Percentiles rank a stretch among this genome's conserved stretches.
phyloP scores from a whole-genome alignment of 306 rosid genomes.

The Potentilla sterilis region DNA sequence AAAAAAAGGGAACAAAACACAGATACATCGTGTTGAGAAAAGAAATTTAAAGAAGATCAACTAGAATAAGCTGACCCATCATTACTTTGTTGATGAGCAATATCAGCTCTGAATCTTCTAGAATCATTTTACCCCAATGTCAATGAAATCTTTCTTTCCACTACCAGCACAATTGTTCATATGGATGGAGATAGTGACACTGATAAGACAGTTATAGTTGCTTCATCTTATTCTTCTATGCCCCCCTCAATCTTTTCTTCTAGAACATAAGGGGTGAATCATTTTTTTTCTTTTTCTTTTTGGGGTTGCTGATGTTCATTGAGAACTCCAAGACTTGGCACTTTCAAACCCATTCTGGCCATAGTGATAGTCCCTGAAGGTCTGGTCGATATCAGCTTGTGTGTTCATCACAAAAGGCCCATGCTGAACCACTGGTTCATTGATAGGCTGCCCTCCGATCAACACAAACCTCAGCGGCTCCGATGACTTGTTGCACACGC shows the following conservation, averaged over 20 bases:
- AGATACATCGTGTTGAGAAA: slow-evolving; percentile 15
- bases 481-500: slow-evolving; percentile 81
- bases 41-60: neutral
- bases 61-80: slow-evolving; percentile 42
- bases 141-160: slow-evolving; percentile 37
- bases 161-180: slow-evolving; percentile 41
- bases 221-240: slow-evolving; percentile 13
- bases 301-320: slow-evolving; percentile 16
- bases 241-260: neutral
- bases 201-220: slow-evolving; percentile 31
- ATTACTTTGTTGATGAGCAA: slow-evolving; percentile 40
- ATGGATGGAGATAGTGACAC: slow-evolving; percentile 37
- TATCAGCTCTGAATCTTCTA: slow-evolving; percentile 45
- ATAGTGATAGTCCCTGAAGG: slow-evolving; percentile 71
- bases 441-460: slow-evolving; percentile 73
- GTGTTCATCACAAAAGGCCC: slow-evolving; percentile 98
- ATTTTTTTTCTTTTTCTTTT: neutral
- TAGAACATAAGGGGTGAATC: neutral
- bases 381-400: slow-evolving; percentile 72
- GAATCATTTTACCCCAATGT: slow-evolving; percentile 43
- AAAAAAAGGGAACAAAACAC: neutral
- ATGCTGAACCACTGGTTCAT: slow-evolving; percentile 80
- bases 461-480: slow-evolving; percentile 60
- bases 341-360: slow-evolving; percentile 76
- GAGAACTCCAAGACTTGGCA: slow-evolving; percentile 75